phyloP scores from a whole-genome alignment of 2,329 filamentous ascomycete species.

The Clarireedia sp. region DNA sequence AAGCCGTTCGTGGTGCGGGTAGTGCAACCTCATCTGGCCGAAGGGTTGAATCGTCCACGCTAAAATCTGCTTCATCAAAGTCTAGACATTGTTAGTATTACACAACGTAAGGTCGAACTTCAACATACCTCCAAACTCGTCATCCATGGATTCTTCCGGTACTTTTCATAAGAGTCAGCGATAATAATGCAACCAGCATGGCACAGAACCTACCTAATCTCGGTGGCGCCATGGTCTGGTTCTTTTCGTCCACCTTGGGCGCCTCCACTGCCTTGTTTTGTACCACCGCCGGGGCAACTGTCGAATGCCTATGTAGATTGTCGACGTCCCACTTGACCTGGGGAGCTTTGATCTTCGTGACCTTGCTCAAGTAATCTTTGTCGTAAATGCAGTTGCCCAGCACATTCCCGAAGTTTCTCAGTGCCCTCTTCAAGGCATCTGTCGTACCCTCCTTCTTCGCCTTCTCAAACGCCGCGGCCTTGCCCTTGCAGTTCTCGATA shows the following conservation, averaged over 20 bases:
- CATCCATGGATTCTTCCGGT: slow-evolving; percentile 37
- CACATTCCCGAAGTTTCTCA: slow-evolving; percentile 91
- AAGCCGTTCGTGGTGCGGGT: slow-evolving; percentile 27
- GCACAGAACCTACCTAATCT: background rate
- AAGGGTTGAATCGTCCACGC: slow-evolving; percentile 52
- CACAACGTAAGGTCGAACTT: slow-evolving; percentile 30
- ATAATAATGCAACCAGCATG: background rate
- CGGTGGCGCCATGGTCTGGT: background rate
- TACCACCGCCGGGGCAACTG: slow-evolving; percentile 38
- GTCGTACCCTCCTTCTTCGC: slow-evolving; percentile 98
- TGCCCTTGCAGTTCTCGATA: slow-evolving; percentile 92
- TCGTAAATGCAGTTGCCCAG: slow-evolving; percentile 99
- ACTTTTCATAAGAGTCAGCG: slow-evolving; percentile 23
- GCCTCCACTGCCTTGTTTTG: slow-evolving; percentile 25
- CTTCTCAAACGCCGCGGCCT: slow-evolving; percentile 94
- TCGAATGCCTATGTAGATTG: slow-evolving; percentile 74
- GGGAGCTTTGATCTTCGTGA: slow-evolving; percentile 79
- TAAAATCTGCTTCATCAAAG: slow-evolving; percentile 72
- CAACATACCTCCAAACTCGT: slow-evolving; percentile 46
- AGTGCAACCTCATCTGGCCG: slow-evolving; percentile 72
- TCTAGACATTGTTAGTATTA: slow-evolving; percentile 41
- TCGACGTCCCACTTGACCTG: slow-evolving; percentile 70
- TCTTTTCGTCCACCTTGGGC: slow-evolving; percentile 24
- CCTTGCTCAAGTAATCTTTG: slow-evolving; percentile 82
- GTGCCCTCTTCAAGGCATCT: slow-evolving; percentile 80